phyloP scores from a whole-genome alignment of 768 basidiomycete genomes.

The Lactarius indigo region DNA sequence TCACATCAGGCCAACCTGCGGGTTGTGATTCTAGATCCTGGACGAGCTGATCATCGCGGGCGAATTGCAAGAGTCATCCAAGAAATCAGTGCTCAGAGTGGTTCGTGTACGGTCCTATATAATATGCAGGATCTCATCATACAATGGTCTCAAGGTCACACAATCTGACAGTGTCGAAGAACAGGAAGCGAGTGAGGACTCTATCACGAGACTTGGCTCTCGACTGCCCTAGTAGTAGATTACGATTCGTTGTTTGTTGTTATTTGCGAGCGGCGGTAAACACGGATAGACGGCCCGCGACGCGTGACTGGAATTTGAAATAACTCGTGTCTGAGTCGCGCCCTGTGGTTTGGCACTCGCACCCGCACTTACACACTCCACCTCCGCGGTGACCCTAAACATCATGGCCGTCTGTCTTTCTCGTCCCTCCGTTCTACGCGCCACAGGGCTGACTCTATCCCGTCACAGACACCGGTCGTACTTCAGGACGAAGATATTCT shows the following conservation, averaged over 20 bases:
- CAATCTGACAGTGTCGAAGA: conserved; percentile 83
- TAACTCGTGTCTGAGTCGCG: not conserved
- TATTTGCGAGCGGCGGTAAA: not conserved
- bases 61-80: conserved; percentile 91
- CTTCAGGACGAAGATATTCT: conserved; percentile 73
- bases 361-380: not conserved
- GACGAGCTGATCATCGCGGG: conserved; percentile 94
- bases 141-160: conserved; percentile 55
- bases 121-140: not conserved
- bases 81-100: conserved; percentile 61
- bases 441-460: not conserved
- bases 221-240: conserved; percentile 38
- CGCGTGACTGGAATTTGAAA: conserved; percentile 12
- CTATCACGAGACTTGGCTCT: conserved; percentile 71
- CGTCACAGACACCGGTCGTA: conserved; percentile 23
- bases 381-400: conserved; percentile 4
- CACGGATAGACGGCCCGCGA: conserved; percentile 12
- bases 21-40: conserved; percentile 51
- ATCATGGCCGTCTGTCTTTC: conserved; percentile 27
- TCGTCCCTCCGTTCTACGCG: not conserved
- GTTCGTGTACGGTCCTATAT: conserved; percentile 33
- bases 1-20: not conserved
- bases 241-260: not conserved
- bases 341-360: not conserved
- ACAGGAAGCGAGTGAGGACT: conserved; percentile 80